A percentile compares a stretch with the other conserved stretches of the same genome.
Conservation (phyloP, 495 filamentous ascomycete species). For the Penicillium canariense region DNA sequence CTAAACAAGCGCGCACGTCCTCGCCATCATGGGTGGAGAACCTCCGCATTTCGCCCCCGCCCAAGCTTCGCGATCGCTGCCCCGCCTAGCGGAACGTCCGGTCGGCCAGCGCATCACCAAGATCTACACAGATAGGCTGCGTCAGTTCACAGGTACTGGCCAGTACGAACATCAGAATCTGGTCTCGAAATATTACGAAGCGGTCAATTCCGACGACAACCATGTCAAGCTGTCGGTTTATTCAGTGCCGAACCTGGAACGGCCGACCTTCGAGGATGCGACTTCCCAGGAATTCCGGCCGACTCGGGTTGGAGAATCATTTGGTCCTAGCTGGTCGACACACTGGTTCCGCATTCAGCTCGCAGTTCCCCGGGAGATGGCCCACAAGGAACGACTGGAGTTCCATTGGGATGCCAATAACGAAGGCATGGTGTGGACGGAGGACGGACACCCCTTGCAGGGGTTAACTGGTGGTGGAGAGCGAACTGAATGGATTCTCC, state of each 20-base stretch:
- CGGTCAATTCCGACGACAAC: conserved; percentile 63
- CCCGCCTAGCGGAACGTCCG: conserved; percentile 56
- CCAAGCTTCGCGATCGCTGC: conserved; percentile 47
- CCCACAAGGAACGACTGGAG: conserved; percentile 73
- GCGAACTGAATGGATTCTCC: conserved; percentile 85
- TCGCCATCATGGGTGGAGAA: conserved; percentile 48
- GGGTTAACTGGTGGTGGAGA: conserved; percentile 92
- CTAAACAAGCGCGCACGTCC: background rate
- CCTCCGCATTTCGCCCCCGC: conserved; percentile 28
- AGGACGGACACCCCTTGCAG: conserved; percentile 85
- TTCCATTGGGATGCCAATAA: conserved; percentile 94
- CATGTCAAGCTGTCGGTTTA: conserved; percentile 86
- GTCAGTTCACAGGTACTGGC: conserved; percentile 72
- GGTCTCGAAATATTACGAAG: conserved; percentile 77
- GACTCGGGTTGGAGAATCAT: conserved; percentile 72
- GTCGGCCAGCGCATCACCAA: conserved; percentile 81
- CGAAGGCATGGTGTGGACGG: conserved; percentile 86
- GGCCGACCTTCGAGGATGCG: conserved; percentile 89
- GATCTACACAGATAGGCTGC: conserved; percentile 84
- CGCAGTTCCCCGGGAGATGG: conserved; percentile 69
- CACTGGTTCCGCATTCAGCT: conserved; percentile 91
- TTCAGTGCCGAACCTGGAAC: conserved; percentile 70
- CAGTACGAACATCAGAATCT: conserved; percentile 81
- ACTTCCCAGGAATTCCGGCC: conserved; percentile 72
- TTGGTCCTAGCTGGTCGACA: conserved; percentile 97